phyloP scores from a whole-genome alignment of 345 rosid genomes.

The Adansonia digitata region DNA sequence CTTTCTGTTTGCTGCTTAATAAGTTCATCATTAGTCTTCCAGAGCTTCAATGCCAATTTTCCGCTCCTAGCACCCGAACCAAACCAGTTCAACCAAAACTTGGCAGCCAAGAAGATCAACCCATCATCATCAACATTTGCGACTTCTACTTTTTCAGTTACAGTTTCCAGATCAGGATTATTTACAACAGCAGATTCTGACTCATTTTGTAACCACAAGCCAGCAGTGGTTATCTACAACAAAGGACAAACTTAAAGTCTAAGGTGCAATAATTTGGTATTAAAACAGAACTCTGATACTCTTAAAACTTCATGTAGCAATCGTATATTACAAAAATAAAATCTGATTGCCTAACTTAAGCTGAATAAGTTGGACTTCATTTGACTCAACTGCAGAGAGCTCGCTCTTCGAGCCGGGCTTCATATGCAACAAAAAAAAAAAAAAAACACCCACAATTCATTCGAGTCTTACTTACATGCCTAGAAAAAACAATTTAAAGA shows the following conservation, averaged over 20 bases:
- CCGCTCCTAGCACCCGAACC: conserved; percentile 41
- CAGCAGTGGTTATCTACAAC: conserved; percentile 79
- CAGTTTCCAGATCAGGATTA: conserved; percentile 31
- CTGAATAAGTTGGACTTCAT: conserved; percentile 65
- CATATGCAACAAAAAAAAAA: too few relatives aligned
- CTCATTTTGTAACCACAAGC: conserved; percentile 68
- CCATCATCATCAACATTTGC: conserved; percentile 44
- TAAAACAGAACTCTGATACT: not conserved
- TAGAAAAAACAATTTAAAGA: not conserved
- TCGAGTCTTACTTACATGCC: not conserved
- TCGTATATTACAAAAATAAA: not conserved
- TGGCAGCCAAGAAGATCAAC: conserved; percentile 36
- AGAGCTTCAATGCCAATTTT: conserved; percentile 36
- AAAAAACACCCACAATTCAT: conserved; percentile 2
- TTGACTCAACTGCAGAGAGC: conserved; percentile 52
- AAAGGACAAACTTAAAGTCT: conserved; percentile 21
- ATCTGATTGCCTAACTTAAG: conserved; percentile 51
- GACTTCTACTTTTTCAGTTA: conserved; percentile 35
- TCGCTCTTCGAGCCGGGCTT: conserved; percentile 95
- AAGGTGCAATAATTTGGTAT: not conserved
- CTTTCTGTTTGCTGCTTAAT: conserved; percentile 50
- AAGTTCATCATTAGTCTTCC: conserved; percentile 46
- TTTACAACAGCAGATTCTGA: conserved; percentile 38
- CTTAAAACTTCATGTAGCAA: not conserved
- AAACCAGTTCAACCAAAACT: conserved; percentile 49